Evolutionary conservation across 768 basidiomycete genomes (phyloP).

Genomic region (Phylloporus arenicola): DNA sequence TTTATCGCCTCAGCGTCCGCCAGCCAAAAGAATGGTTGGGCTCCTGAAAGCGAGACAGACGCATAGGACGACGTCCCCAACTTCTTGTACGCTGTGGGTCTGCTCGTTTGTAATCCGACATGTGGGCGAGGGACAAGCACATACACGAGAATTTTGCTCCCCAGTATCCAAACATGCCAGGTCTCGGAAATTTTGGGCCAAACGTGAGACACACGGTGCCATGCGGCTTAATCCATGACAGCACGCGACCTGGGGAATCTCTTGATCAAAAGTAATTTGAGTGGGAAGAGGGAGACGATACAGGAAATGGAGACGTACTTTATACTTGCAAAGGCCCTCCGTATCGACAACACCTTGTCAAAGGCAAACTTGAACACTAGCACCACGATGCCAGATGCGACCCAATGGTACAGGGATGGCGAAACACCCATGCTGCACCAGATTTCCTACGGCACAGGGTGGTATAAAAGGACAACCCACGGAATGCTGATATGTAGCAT

Average conservation of each 20-base stretch:
- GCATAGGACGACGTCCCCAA: conserved; percentile 37
- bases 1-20: conserved; percentile 42
- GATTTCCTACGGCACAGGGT: no score
- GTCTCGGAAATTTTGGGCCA: conserved; percentile 32
- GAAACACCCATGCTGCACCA: conserved; percentile 6
- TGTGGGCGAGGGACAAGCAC: conserved; percentile 3
- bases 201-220: conserved; percentile 21
- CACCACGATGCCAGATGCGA: conserved; percentile 1
- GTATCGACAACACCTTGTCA: conserved; percentile 5
- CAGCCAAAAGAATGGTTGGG: conserved; percentile 36
- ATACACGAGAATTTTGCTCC: conserved; percentile 34
- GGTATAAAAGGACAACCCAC: no score
- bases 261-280: conserved; percentile 2
- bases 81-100: conserved; percentile 24
- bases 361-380: conserved; percentile 4
- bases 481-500: no score
- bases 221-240: conserved; percentile 33
- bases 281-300: not conserved
- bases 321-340: conserved; percentile 13
- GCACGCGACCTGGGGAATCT: conserved; percentile 14
- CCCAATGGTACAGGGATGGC: conserved; percentile 6
- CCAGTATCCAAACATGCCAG: conserved; percentile 31
- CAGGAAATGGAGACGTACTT: conserved; percentile 5
- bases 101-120: not conserved
- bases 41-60: conserved; percentile 30